Conservation (phyloP, 2,329 filamentous ascomycete species). For the Ascochyta rabiei region DNA sequence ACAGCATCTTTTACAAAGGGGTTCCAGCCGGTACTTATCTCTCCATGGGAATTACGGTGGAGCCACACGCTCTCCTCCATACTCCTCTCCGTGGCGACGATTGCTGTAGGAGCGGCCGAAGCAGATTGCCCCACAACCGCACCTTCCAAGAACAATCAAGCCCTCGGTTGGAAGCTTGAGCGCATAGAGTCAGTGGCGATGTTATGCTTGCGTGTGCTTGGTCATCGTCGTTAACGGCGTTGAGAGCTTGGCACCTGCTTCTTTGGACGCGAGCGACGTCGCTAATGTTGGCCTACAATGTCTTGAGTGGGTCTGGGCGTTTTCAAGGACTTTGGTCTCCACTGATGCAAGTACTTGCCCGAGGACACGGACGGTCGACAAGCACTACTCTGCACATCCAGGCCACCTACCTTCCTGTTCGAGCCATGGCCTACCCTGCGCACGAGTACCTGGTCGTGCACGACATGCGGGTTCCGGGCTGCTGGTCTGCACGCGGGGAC, state of each 20-base stretch:
- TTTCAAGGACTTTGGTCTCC: conserved; percentile 9
- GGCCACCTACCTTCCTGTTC: conserved; percentile 14
- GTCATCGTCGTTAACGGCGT: conserved; percentile 4
- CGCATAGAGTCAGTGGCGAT: conserved; percentile 10
- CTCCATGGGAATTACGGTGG: not conserved
- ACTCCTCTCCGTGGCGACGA: not conserved
- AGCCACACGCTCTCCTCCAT: not conserved
- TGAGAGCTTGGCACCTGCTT: conserved; percentile 4
- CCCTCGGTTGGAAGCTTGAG: conserved; percentile 15
- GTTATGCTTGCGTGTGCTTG: conserved; percentile 5
- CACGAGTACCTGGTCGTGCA: not conserved
- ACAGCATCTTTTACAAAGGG: not conserved
- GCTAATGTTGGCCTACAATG: not conserved
- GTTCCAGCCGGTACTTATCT: conserved; percentile 9
- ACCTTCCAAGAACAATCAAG: conserved; percentile 21
- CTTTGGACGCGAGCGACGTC: not conserved
- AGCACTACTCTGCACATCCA: conserved; percentile 2
- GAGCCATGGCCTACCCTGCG: not conserved
- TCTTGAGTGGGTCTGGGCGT: too few species aligned
- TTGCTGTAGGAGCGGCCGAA: conserved; percentile 6
- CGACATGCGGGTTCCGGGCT: conserved; percentile 7
- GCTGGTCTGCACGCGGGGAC: not conserved
- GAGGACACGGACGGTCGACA: conserved; percentile 4
- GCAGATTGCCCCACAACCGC: conserved; percentile 8
- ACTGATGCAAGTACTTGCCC: conserved; percentile 13